These are phyloP conservation scores for Pistacia atlantica DNA, from an alignment of 345 rosid genomes.

Conservation along the genomic window DNA sequence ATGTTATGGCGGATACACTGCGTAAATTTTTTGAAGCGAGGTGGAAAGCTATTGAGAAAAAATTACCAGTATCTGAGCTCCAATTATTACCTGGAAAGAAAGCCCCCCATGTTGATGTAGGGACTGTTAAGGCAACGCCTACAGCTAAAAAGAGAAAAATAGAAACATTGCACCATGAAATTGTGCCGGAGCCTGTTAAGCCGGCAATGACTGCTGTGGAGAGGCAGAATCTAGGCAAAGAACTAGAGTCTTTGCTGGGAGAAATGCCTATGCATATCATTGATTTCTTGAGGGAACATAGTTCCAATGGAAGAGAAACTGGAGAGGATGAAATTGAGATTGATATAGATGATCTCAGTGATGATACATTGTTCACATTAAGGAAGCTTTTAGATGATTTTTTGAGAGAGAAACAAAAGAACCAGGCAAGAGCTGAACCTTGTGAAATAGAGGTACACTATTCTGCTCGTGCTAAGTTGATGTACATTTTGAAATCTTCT, in stretches of 20 bases:
- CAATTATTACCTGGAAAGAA: conserved; percentile 38
- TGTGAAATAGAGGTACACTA: conserved; percentile 83
- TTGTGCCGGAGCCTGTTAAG: conserved; percentile 47
- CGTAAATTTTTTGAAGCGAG: conserved; percentile 71
- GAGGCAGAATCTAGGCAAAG: conserved; percentile 59
- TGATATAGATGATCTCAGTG: conserved; percentile 86
- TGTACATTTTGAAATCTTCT: conserved; percentile 10
- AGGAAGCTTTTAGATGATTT: conserved; percentile 72
- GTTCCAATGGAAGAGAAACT: conserved; percentile 63
- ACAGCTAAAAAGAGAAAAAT: conserved; percentile 73
- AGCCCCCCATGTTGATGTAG: conserved; percentile 37
- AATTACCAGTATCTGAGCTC: conserved; percentile 37
- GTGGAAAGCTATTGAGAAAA: conserved; percentile 87
- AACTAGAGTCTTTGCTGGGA: conserved; percentile 58
- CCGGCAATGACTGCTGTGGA: conserved; percentile 64
- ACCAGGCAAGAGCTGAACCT: conserved; percentile 56
- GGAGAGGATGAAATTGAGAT: conserved; percentile 93
- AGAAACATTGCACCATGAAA: conserved; percentile 39
- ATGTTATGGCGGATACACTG: conserved; percentile 80
- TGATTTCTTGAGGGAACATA: conserved; percentile 78
- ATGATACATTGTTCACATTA: conserved; percentile 72
- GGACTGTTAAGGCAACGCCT: conserved; percentile 38
- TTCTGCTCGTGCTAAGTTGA: conserved; percentile 25
- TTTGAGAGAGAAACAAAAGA: conserved; percentile 62
- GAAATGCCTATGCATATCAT: conserved; percentile 78